These are phyloP conservation scores for Calonectria leucothoes DNA, from an alignment of 2,329 filamentous ascomycete genomes.

Conservation along the genomic window DNA sequence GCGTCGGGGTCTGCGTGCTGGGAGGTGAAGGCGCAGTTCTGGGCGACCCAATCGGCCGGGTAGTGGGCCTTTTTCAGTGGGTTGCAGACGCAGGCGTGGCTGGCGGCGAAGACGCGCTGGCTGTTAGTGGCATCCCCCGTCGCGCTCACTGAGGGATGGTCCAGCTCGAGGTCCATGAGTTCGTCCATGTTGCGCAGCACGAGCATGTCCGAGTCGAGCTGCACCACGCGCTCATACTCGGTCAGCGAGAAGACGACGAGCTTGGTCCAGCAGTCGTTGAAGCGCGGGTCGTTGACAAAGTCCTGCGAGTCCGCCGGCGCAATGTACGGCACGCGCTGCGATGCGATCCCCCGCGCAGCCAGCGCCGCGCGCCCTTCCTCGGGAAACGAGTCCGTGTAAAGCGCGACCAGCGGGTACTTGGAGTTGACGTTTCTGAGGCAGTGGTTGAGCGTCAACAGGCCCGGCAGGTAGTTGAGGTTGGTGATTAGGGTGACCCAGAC, in stretches of 20 bases:
- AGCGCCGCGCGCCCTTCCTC: conserved; percentile 76
- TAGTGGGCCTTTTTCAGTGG: conserved; percentile 83
- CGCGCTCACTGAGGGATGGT: conserved; percentile 53
- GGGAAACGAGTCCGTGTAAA: conserved; percentile 85
- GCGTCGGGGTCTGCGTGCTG: conserved; percentile 60
- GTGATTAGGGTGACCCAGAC: conserved; percentile 93
- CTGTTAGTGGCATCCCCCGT: conserved; percentile 45
- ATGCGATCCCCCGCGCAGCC: conserved; percentile 74
- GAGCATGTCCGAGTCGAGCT: conserved; percentile 91
- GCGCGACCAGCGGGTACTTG: conserved; percentile 81
- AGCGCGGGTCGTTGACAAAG: conserved; percentile 82
- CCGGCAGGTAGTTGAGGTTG: conserved; percentile 83
- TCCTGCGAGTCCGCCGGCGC: conserved; percentile 73
- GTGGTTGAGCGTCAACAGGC: conserved; percentile 84
- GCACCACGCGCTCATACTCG: conserved; percentile 83
- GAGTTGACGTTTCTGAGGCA: conserved; percentile 75
- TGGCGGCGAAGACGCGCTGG: conserved; percentile 80
- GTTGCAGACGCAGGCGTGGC: conserved; percentile 89
- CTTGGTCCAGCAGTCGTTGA: conserved; percentile 93
- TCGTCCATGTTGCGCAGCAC: conserved; percentile 89
- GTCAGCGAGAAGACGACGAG: conserved; percentile 81
- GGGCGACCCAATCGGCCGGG: conserved; percentile 73
- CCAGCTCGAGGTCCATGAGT: conserved; percentile 84
- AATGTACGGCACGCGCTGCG: conserved; percentile 78
- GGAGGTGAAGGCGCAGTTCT: conserved; percentile 68